Base-by-base conservation (phyloP, 129 eudicot species). In the Deinandra increscens region DNA sequence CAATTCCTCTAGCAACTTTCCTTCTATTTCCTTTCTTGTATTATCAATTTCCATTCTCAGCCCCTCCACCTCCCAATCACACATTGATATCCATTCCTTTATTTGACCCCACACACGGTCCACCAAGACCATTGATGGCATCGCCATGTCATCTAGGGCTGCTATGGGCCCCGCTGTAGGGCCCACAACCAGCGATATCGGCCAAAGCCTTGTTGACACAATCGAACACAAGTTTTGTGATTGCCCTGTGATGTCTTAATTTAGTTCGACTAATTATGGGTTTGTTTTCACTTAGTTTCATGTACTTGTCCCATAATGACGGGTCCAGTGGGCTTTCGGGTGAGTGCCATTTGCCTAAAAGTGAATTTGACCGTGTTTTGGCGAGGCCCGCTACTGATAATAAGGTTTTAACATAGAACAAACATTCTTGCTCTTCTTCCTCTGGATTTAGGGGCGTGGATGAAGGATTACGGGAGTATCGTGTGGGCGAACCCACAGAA, bases 251-350 rank as follows among this genome's bases (percentile, higher is more conserved):
- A 68, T 83, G 82, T 71, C 88, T 83, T 42, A 70, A 80, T 74
- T 78, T 93, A 0, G 77, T 84, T 83, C 76, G 92, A 11, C 82
- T 78, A 10, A 69, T 60, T 14, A 59, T 78, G 1, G 75, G 63
- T 26, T 83, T 86, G 68, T 78, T 83, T 61, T 73, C 86, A 5
- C 77, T 69, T 61, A 77, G 53, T 66, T 87, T 85, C 39, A 78
- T 64, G 76, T 83, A 89, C 4, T 74, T 85, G 59, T 90, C 91
- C 63, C 93, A 69, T 48, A 94, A 66, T 1, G 84, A 80, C 1
- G 95, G 97, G 74, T 94, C 91, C 59, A 94, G 66, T 0, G 99
- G 99, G 83, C 96, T 85, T 38, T 85, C 97, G 12, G 84, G 81
- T 0, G 97, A 87, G 71, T 94, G 91, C 99, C 97, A 94, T 73